These are phyloP conservation scores for Spathaspora sp. DNA, from an alignment of 1,139 yeast genomes.

Conservation along the genomic window DNA sequence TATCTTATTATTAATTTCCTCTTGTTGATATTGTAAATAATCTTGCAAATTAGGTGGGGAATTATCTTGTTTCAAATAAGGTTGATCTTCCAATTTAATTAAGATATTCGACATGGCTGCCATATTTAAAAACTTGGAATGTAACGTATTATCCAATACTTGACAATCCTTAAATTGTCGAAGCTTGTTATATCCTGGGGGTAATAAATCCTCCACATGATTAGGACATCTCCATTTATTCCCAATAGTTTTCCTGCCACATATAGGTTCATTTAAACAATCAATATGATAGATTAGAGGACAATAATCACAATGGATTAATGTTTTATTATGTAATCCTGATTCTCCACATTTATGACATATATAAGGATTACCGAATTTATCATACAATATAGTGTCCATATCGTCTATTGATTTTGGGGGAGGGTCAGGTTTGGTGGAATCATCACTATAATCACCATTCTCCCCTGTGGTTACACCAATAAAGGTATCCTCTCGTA, in stretches of 20 bases:
- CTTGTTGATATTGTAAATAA: conserved; percentile 25
- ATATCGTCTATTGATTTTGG: conserved; percentile 55
- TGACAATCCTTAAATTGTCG: conserved; percentile 57
- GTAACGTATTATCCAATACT: conserved; percentile 50
- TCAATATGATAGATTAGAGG: conserved; percentile 89
- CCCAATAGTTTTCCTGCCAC: conserved; percentile 74
- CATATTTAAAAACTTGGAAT: conserved; percentile 33
- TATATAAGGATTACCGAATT: conserved; percentile 59
- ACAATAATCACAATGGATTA: conserved; percentile 85
- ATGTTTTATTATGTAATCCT: conserved; percentile 52
- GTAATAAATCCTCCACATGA: conserved; percentile 64
- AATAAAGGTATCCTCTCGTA: conserved; percentile 68
- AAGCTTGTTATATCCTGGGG: conserved; percentile 26
- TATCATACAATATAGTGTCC: conserved; percentile 56
- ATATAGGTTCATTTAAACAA: conserved; percentile 76
- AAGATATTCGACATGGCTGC: conserved; percentile 57
- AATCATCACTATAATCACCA: conserved; percentile 71
- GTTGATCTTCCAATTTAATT: conserved; percentile 68
- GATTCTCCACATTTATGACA: conserved; percentile 78
- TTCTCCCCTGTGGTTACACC: conserved; percentile 66
- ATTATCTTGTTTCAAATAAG: conserved; percentile 32
- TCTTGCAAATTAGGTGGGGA: conserved; percentile 23
- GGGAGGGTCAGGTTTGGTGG: conserved; percentile 49
- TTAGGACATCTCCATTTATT: conserved; percentile 93
- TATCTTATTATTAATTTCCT: background rate